Conservation (phyloP, 2,329 filamentous ascomycete genomes). For the Talaromyces albobiverticillius region DNA sequence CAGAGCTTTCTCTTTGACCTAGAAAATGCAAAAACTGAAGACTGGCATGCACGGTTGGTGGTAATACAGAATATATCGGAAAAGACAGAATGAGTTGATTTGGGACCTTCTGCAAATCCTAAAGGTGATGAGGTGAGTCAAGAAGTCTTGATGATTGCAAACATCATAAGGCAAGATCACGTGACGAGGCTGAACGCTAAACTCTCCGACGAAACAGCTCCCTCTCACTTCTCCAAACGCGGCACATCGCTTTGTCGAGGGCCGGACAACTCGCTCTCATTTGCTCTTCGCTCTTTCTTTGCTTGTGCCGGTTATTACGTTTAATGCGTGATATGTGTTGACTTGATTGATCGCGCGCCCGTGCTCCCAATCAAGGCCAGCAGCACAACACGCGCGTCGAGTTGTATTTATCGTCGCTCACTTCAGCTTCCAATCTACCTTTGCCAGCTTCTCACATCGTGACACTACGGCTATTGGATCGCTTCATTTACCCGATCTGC, state of each 20-base stretch:
- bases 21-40: neutral
- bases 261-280: constrained; percentile 5
- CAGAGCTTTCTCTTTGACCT: neutral
- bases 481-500: neutral
- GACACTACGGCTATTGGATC: neutral
- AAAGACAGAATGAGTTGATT: neutral
- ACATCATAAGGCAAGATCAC: neutral
- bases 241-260: constrained; percentile 13
- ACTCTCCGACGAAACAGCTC: neutral
- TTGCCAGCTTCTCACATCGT: neutral
- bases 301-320: constrained; percentile 6
- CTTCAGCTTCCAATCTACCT: neutral
- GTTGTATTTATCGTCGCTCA: neutral
- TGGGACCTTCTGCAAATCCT: too few species aligned
- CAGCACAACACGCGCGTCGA: constrained; percentile 11
- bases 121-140: too few species aligned
- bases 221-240: constrained; percentile 6
- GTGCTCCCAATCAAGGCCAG: constrained; percentile 1
- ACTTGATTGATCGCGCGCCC: constrained; percentile 2
- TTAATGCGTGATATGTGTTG: constrained; percentile 9
- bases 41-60: neutral
- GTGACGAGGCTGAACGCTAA: neutral
- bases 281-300: constrained; percentile 17
- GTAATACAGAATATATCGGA: neutral
- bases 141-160: neutral